Evolutionary conservation across 2,329 filamentous ascomycete species (phyloP).

Genomic region (Phialophora verrucosa): DNA sequence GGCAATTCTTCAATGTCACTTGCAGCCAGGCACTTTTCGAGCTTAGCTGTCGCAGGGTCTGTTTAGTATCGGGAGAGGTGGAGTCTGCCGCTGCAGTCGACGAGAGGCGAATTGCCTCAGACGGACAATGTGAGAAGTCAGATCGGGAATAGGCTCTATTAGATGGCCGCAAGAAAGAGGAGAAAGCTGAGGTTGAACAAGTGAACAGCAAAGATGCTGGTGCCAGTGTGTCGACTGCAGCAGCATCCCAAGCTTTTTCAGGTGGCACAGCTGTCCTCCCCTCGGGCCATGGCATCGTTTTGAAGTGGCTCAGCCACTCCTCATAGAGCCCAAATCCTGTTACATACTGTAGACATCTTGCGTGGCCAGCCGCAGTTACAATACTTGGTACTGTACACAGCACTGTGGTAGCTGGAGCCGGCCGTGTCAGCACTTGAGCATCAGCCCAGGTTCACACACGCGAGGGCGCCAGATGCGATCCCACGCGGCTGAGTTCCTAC

Average conservation of each 20-base stretch:
- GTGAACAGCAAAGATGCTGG: not conserved
- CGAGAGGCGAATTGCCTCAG: conserved; percentile 15
- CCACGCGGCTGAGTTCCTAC: not conserved
- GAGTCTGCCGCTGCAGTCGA: not conserved
- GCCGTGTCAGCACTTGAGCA: not conserved
- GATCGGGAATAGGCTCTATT: conserved; percentile 1
- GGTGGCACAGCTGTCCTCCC: conserved; percentile 14
- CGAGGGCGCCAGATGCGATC: not conserved
- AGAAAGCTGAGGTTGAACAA: conserved; percentile 6
- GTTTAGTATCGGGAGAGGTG: not conserved
- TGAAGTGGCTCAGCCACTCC: conserved; percentile 19
- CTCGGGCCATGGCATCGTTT: conserved; percentile 8
- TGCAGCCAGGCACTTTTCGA: conserved; percentile 6
- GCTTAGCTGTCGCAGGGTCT: conserved; percentile 6
- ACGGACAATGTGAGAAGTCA: conserved; percentile 3
- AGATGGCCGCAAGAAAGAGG: not conserved
- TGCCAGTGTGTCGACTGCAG: not conserved
- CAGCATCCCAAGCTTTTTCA: conserved; percentile 7
- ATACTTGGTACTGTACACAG: not conserved
- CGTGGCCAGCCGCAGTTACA: not conserved
- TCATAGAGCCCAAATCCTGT: not conserved
- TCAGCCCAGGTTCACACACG: not conserved
- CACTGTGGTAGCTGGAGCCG: not conserved
- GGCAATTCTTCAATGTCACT: conserved; percentile 12
- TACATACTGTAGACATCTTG: not conserved